Evolutionary conservation across 192 early-diverging fungal genomes (phyloP), one percentile per base, ranked within the genome.

Genomic region (Dimargaris xerosporica): DNA sequence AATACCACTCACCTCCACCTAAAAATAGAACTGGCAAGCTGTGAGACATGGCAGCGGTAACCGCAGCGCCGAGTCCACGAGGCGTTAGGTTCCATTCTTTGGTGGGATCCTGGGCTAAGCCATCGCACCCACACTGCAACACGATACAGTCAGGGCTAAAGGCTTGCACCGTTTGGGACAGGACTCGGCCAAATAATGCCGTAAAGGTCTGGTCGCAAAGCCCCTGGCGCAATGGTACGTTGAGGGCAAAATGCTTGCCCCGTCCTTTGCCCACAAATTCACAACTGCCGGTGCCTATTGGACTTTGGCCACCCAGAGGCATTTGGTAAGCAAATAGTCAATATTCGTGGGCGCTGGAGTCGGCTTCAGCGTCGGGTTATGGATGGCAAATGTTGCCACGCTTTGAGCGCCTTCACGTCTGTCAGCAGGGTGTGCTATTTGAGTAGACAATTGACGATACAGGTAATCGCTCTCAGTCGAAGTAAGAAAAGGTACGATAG

Each of bases 131-230:
- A 71, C 91, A 96, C 69, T 99, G 96, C 31, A 96, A 73, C 0
- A 96, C 92, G 46, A 99, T 80, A 0, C 82, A 91, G 2, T 76
- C 77, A 1, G 96, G 96, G 41, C 76, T 76, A 73, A 90, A 95
- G 17, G 71, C 70, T 23, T 80, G 76, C 67, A 85, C 83, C 2
- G 90, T 83, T 11, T 76, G 75, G 41, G 71, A 73, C 77, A 91
- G 85, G 2, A 90, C 82, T 45, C 72, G 69, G 25, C 79, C 75
- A 67, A 94, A 96, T 34, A 91, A 78, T 66, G 81, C 82, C 2
- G 81, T 69, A 69, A 96, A 99, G 0, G 82, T 79, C 16, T 73
- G 80, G 66, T 99, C 94, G 71, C 88, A 85, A 54, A 95, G 86
- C 23, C 88, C 90, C 54, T 88, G 88, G 53, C 84, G 73, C 28